These are phyloP conservation scores for Kodamaea lidongshanica DNA, from an alignment of 805 yeast species.

Conservation along the genomic window DNA sequence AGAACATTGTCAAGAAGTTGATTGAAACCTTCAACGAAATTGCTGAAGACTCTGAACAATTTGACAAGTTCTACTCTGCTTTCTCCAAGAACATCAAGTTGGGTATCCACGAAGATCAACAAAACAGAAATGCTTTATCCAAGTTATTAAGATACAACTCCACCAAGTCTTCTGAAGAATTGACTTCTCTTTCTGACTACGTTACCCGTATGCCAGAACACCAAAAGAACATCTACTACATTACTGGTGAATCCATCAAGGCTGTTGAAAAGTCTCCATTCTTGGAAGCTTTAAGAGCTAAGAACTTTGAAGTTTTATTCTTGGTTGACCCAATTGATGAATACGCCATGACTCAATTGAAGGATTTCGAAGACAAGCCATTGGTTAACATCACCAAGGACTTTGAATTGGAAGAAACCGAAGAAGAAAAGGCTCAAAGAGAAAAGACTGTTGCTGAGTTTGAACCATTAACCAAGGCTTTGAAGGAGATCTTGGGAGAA, in stretches of 20 bases:
- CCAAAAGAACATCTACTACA: slow-evolving; percentile 98
- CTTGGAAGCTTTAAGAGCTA: slow-evolving; percentile 97
- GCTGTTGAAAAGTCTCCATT: slow-evolving; percentile 99
- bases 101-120: slow-evolving; percentile 98
- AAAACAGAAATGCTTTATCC: slow-evolving; percentile 93
- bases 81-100: slow-evolving; percentile 97
- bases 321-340: slow-evolving; percentile 99
- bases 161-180: slow-evolving; percentile 90
- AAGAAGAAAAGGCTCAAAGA: slow-evolving; percentile 92
- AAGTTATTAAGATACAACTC: slow-evolving; percentile 96
- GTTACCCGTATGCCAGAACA: slow-evolving; percentile 99
- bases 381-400: slow-evolving; percentile 98
- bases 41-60: slow-evolving; percentile 98
- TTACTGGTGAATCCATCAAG: slow-evolving; percentile 97
- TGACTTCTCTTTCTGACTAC: slow-evolving; percentile 92
- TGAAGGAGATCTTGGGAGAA: slow-evolving; percentile 96
- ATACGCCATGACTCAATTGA: slow-evolving; percentile 98
- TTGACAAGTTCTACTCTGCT: slow-evolving; percentile 96
- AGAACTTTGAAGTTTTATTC: slow-evolving; percentile 96
- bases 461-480: slow-evolving; percentile 90
- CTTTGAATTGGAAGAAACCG: slow-evolving; percentile 96
- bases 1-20: slow-evolving; percentile 97
- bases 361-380: slow-evolving; percentile 99
- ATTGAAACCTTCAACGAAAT: slow-evolving; percentile 98
- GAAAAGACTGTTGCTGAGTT: slow-evolving; percentile 89